Conservation (phyloP, 2,329 filamentous ascomycete genomes). For the Magnaporthiopsis incrustans region DNA sequence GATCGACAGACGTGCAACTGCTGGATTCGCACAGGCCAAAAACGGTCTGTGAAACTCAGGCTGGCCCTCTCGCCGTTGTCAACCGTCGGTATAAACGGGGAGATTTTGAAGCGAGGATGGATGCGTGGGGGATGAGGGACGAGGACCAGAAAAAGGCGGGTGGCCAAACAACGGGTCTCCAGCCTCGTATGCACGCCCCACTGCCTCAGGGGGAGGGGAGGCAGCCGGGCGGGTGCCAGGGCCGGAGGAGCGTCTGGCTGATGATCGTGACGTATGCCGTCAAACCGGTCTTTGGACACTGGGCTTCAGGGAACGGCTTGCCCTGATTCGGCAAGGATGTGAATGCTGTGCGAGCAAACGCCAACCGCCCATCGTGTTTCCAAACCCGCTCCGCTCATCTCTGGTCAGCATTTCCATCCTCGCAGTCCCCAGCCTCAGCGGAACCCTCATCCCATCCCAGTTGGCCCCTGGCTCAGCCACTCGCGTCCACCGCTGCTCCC, state of each 20-base stretch:
- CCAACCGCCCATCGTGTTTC: background rate
- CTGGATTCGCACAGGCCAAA: background rate
- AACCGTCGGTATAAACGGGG: background rate
- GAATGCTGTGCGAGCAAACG: background rate
- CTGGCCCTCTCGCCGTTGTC: background rate
- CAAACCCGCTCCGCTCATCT: background rate
- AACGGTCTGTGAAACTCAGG: background rate
- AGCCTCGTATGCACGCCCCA: background rate
- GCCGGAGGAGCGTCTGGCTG: background rate
- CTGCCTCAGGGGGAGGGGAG: background rate
- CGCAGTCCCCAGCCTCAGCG: no score
- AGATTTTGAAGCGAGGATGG: background rate
- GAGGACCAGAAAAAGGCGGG: background rate
- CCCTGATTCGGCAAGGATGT: background rate
- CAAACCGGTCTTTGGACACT: background rate
- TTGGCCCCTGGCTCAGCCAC: background rate
- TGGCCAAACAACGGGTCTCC: background rate
- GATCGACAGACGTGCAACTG: background rate
- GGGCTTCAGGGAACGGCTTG: background rate
- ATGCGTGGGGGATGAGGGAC: no score
- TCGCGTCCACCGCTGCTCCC: background rate
- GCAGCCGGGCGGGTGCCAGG: background rate
- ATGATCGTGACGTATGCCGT: background rate
- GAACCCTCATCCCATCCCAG: background rate
- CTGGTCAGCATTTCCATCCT: background rate